These are phyloP conservation scores for Closterium sp. DNA, from an alignment of 139 green algal species.

Conservation along the genomic window DNA sequence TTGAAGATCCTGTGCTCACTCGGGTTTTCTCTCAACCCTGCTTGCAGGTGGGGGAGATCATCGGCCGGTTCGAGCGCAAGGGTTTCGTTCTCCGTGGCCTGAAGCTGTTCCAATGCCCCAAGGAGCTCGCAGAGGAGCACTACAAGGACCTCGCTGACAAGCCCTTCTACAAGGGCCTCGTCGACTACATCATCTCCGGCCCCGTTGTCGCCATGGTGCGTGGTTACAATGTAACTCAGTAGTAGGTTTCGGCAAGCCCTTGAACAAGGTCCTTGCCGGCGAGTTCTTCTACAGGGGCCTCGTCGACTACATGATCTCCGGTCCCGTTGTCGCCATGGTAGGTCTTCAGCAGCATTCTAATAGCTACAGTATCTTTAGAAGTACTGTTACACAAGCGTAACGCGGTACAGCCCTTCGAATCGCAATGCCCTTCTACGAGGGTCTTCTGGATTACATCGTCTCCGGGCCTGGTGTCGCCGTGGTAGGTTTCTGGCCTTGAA, in stretches of 20 bases:
- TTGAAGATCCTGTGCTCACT: background rate
- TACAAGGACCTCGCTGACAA: conserved; percentile 90
- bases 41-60: conserved; percentile 80
- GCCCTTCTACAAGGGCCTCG: conserved; percentile 91
- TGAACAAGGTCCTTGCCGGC: conserved; percentile 83
- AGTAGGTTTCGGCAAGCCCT: too few species aligned
- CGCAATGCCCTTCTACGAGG: conserved; percentile 93
- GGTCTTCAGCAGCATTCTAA: too few species aligned
- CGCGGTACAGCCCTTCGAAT: too few species aligned
- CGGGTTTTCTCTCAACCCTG: background rate
- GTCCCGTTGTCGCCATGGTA: conserved; percentile 92
- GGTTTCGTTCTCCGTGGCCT: conserved; percentile 34
- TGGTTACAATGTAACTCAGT: too few species aligned
- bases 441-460: conserved; percentile 94
- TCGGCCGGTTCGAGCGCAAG: conserved; percentile 79
- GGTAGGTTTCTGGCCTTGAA: too few species aligned
- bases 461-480: conserved; percentile 96
- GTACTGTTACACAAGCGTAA: too few species aligned
- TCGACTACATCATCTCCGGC: conserved; percentile 96
- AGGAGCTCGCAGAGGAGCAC: conserved; percentile 71
- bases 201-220: conserved; percentile 89
- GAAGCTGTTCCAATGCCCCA: background rate
- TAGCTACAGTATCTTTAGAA: too few species aligned
- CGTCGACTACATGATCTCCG: conserved; percentile 94
- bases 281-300: conserved; percentile 95